Percentiles rank a stretch among this genome's conserved stretches.
Conservation (phyloP, 345 rosid genomes). For the Syzygium oleosum region DNA sequence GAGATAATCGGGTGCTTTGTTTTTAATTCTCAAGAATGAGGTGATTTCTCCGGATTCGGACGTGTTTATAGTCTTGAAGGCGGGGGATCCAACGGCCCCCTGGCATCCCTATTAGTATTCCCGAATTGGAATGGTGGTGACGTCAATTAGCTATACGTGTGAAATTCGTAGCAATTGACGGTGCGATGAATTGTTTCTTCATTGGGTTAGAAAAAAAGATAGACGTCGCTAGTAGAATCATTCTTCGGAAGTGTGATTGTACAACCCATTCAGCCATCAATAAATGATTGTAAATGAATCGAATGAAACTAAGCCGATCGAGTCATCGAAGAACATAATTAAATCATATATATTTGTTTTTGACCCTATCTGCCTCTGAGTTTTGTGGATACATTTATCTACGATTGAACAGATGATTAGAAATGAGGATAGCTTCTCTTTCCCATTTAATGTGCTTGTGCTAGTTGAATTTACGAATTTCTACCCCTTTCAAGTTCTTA, state of each 20-base stretch:
- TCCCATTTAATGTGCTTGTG: background rate
- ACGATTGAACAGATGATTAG: background rate
- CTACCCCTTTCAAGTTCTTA: background rate
- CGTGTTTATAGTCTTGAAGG: background rate
- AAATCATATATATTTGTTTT: background rate
- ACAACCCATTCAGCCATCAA: background rate
- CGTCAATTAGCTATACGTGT: background rate
- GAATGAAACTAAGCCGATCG: background rate
- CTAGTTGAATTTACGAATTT: background rate
- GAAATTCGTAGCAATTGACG: background rate
- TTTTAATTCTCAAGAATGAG: background rate
- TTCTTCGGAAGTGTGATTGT: background rate
- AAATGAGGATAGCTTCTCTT: background rate
- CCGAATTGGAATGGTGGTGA: background rate
- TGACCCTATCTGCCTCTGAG: background rate
- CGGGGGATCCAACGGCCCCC: background rate
- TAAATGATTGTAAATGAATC: background rate
- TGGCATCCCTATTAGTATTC: background rate
- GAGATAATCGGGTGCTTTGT: background rate
- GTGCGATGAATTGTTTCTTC: background rate
- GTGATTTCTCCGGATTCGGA: background rate
- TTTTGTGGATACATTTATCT: background rate
- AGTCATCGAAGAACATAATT: background rate
- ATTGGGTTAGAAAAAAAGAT: background rate
- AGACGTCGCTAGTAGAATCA: background rate